A percentile compares a stretch with the other conserved stretches of the same genome.
Conservation (phyloP, 73 alveolate species). For the Tetrahymena borealis region DNA sequence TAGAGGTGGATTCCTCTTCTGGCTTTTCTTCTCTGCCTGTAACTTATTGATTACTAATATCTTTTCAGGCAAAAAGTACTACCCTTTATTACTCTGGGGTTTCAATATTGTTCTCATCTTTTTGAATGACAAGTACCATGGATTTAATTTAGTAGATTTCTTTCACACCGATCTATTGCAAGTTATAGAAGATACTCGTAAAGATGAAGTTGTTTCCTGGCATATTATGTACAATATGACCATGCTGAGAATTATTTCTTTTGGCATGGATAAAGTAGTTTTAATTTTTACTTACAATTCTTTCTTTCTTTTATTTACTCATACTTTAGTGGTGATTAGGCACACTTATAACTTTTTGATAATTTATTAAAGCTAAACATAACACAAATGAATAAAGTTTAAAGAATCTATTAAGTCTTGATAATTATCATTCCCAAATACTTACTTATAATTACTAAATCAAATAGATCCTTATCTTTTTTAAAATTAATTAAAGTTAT, state of each 20-base stretch:
- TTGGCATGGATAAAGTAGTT: conserved; percentile 4
- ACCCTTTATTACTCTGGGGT: conserved; percentile 6
- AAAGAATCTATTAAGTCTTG: too few species aligned
- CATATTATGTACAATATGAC: conserved; percentile 21
- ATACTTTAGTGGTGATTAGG: too few species aligned
- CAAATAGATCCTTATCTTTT: too few species aligned
- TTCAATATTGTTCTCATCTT: conserved; percentile 7
- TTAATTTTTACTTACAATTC: not conserved
- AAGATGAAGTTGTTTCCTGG: conserved; percentile 15
- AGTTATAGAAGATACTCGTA: not conserved
- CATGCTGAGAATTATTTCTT: conserved; percentile 28
- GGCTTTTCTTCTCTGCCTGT: not conserved
- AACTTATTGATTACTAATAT: not conserved
- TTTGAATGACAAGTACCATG: conserved; percentile 15
- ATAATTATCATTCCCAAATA: too few species aligned
- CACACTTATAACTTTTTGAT: too few species aligned
- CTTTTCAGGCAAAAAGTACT: not conserved
- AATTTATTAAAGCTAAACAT: too few species aligned
- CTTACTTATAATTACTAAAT: too few species aligned
- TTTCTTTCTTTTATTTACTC: too few species aligned
- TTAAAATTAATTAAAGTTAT: too few species aligned
- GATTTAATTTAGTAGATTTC: conserved; percentile 5
- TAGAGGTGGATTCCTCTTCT: conserved; percentile 18
- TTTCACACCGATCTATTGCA: not conserved
- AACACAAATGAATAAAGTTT: too few species aligned